Base-by-base conservation (phyloP, 2,329 filamentous ascomycete genomes). In the Neonectria hederae region DNA sequence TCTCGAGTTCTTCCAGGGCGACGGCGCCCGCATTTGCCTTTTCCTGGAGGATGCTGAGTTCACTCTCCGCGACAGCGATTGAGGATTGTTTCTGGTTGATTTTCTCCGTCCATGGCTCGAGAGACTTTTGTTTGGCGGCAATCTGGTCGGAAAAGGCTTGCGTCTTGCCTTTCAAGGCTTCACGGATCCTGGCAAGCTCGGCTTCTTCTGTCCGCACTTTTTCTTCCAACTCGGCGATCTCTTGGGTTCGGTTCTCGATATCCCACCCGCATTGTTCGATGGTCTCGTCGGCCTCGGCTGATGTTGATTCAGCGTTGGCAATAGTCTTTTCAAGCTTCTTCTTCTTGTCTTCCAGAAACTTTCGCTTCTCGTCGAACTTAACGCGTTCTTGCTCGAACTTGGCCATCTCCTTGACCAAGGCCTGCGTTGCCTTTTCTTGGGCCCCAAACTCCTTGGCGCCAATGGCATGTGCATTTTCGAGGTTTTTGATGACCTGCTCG, bases 301-400 rank as follows among this genome's bases (percentile, higher is more conserved):
- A 87, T 6, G 91, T 89, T 62, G 90, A 89, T 67, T 92, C 92
- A 64, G 92, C 93, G 49, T 90, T 91, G 59, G 89, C 85, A 65
- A 96, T 92, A 0, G 91, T 87, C 82, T 97, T 98, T 70, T 98
- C 93, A 14, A 97, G 86, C 81, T 99, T 99, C 83, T 96, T 97
- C 73, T 92, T 90, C 82, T 99, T 99, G 74, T 90, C 91, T 2
- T 87, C 84, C 69, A 99, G 81, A 78, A 98, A 98, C 77, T 99
- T 99, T 77, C 91, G 91, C 84, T 98, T 98, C 79, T 99, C 97
- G 69, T 98, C 95, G 70, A 97, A 94, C 76, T 99, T 99, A 79
- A 99, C 96, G 22, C 90, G 90, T 76, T 98, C 96, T 76, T 98
- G 97, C 75, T 99, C 97, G 66, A 97, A 94, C 76, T 94, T 95